Percentiles rank a stretch among this genome's conserved stretches.
Evolutionary conservation across 768 basidiomycete genomes (phyloP).

Genomic region (Amanita exitialis): DNA sequence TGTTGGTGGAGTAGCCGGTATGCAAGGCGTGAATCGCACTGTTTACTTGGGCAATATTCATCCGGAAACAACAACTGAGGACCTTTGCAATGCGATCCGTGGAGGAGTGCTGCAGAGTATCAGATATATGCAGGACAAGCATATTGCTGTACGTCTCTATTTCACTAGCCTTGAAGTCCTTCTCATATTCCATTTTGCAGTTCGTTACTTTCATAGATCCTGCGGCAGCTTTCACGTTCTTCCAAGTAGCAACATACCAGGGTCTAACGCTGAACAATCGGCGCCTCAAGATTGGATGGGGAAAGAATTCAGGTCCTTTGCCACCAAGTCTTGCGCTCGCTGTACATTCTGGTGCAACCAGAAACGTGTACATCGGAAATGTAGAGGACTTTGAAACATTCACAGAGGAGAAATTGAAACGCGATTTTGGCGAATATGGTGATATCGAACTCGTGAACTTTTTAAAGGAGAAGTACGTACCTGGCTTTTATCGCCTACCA

Average conservation of each 20-base stretch:
- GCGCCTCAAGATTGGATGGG: conserved; percentile 96
- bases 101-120: conserved; percentile 97
- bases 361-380: conserved; percentile 95
- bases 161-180: not conserved
- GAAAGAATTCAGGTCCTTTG: conserved; percentile 87
- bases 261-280: conserved; percentile 90
- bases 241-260: conserved; percentile 83
- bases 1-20: conserved; percentile 17
- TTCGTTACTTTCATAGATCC: conserved; percentile 97
- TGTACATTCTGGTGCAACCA: conserved; percentile 86
- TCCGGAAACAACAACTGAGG: conserved; percentile 90
- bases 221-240: conserved; percentile 87
- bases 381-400: conserved; percentile 94
- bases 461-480: conserved; percentile 80
- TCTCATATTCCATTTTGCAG: conserved; percentile 25
- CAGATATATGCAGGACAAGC: conserved; percentile 93
- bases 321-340: conserved; percentile 78
- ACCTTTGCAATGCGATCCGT: conserved; percentile 91
- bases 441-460: conserved; percentile 97
- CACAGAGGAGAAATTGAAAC: conserved; percentile 79
- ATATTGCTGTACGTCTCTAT: conserved; percentile 69
- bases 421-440: conserved; percentile 93
- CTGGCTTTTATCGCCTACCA: not conserved
- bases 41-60: conserved; percentile 96
- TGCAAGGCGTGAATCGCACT: conserved; percentile 73